Base-by-base conservation (phyloP, 1,139 yeast species). In the Candida neerlandica region DNA sequence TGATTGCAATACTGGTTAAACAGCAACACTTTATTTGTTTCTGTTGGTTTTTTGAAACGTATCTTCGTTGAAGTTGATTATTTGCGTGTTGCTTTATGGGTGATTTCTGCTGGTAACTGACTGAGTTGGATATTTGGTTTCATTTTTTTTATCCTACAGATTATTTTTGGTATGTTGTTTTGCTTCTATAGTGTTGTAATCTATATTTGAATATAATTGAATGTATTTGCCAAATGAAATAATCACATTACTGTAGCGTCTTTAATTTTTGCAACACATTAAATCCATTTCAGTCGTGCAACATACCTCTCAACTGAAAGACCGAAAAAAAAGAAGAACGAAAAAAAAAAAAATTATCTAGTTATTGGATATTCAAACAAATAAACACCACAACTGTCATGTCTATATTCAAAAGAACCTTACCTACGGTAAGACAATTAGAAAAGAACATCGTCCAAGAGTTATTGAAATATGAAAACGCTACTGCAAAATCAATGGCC, bases 381-480 rank as follows among this genome's bases (percentile, higher is more conserved):
- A 23, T 12, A 41, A 12, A 40, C 33, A 29, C 11, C 14, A n/a
- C 4, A n/a, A n/a, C 33, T 10, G 32, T 11, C n/a, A 49, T 54
- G 57, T 41, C 56, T 14, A 47, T 55, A 23, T 40, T 43, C 14
- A 41, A 44, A 29, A 53, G 48, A 40, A 45, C 40, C 5, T 44
- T 56, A 29, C 53, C 55, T 9, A 43, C 55, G n/a, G 51, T 52
- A 35, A 55, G 55, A 39, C 56, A 56, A 45, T 39, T 55, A 14
- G 61, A 61, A 47, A 62, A 59, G 47, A 52, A 51, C 35, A 58
- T 71, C 51, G 65, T 73, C 29, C 71, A 66, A 46, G 85, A 84
- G 59, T 71, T 84, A 44, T 69, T 77, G 32, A 61, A 70, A 33
- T 71, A 77, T 45, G 74, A 78, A 46, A 69, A 69, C 43, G 75